phyloP scores from a whole-genome alignment of 108 stramenopile species.

The Aurantiochytrium sp. region DNA sequence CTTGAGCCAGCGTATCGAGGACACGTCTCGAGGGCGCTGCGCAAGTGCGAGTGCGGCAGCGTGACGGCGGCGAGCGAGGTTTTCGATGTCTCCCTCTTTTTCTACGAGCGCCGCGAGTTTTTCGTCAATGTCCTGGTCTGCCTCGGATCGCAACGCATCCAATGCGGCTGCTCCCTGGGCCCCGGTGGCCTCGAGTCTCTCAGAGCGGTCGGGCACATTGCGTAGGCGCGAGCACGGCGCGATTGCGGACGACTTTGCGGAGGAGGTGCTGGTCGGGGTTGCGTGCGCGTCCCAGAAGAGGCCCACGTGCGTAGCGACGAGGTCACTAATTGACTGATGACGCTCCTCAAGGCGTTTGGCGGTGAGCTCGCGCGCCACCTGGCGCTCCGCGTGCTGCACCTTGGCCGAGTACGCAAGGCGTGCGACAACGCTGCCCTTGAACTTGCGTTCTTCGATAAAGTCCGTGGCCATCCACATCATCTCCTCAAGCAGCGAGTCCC shows the following conservation, averaged over 20 bases:
- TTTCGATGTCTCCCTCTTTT: background rate
- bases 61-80: background rate
- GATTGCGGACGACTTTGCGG: too few species aligned
- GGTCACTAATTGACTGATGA: background rate
- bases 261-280: too few species aligned
- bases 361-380: too few species aligned
- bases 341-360: slow-evolving; percentile 9
- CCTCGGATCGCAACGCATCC: background rate
- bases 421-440: slow-evolving; percentile 59
- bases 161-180: background rate
- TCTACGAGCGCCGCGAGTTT: background rate
- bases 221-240: background rate
- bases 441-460: slow-evolving; percentile 79
- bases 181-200: background rate
- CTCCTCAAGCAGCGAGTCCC: slow-evolving; percentile 77
- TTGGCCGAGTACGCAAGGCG: background rate
- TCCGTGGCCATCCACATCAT: slow-evolving; percentile 80
- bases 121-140: background rate
- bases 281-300: background rate
- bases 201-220: background rate
- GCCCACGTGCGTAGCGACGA: background rate
- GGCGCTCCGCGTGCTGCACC: background rate
- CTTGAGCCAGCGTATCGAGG: too few species aligned
- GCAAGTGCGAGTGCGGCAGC: background rate
- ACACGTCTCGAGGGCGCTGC: too few species aligned